These are phyloP conservation scores for Lagenaria siceraria DNA, from an alignment of 306 rosid genomes.

Conservation along the genomic window DNA sequence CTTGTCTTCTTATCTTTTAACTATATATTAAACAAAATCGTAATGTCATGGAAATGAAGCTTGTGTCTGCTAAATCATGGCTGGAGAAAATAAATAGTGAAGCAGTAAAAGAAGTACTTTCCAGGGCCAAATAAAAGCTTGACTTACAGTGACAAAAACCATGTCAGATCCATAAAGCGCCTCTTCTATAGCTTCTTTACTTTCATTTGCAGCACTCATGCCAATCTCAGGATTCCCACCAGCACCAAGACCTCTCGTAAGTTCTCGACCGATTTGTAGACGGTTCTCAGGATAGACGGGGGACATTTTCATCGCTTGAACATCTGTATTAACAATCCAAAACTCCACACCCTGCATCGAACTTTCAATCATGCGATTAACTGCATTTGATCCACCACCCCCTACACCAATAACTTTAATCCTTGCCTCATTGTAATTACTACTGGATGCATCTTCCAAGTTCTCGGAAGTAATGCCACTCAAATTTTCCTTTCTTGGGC, in stretches of 20 bases:
- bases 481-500: constrained; percentile 41
- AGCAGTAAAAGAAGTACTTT: neutral
- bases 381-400: constrained; percentile 97
- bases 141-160: constrained; percentile 93
- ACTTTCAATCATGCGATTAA: constrained; percentile 96
- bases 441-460: constrained; percentile 28
- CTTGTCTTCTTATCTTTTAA: neutral
- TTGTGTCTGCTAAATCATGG: neutral
- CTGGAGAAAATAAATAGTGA: neutral
- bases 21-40: neutral
- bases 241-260: constrained; percentile 96
- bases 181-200: constrained; percentile 75
- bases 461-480: constrained; percentile 42
- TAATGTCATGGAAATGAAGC: neutral
- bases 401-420: constrained; percentile 95
- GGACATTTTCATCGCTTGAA: constrained; percentile 96
- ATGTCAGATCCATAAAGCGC: constrained; percentile 88
- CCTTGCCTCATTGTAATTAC: constrained; percentile 60
- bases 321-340: constrained; percentile 90
- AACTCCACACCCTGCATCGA: constrained; percentile 88
- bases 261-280: constrained; percentile 90
- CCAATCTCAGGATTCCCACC: constrained; percentile 99
- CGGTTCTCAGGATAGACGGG: constrained; percentile 73
- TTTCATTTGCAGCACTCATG: constrained; percentile 97
- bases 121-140: neutral